Evolutionary conservation across 2,329 filamentous ascomycete species (phyloP), one percentile per base, ranked within the genome.

Genomic region (Ambrosiella beaveri): DNA sequence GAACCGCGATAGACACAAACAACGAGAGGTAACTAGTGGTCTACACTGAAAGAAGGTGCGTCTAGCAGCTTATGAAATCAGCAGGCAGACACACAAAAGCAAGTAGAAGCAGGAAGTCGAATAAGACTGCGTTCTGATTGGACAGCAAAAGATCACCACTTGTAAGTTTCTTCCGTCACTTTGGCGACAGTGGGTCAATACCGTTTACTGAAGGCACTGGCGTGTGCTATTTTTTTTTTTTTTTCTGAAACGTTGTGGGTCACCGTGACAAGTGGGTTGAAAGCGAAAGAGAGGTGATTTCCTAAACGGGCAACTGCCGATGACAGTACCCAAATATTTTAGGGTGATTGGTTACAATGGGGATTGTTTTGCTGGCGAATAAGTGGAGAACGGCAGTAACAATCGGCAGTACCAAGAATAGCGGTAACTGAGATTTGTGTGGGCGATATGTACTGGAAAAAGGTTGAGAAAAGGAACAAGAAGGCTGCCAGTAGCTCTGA

Each of bases 401-500:
- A 47, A 15, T n/a, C 44, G 9, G 44, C n/a, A 47, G 19, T 13
- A 47, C 39, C 17, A 17, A n/a, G 44, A 37, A 47, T 17, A 39
- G 38, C 11, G 41, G 49, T 51, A 17, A 40, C 47, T 40, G 27
- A 15, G 37, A 37, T 47, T 47, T 15, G 2, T 13, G 44, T 47
- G 44, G 17, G 44, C 37, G 37, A n/a, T 17, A 54, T 60, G 55
- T 60, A 60, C 58, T 36, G 55, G 37, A 57, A 60, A 60, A 57
- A 54, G 17, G 38, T 56, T 38, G 50, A 57, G 41, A 54, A 60
- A 57, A 57, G 55, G 58, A 57, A 60, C 50, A 60, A 55, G 54
- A 57, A 57, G 55, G 50, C 55, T 57, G 55, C 27, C 58, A 55
- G 58, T 54, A 60, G 53, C 58, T 60, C 58, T 60, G 58, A 60